phyloP scores from a whole-genome alignment of 1,284 basidiomycete species.

The Apiotrichum mycotoxinovorans region DNA sequence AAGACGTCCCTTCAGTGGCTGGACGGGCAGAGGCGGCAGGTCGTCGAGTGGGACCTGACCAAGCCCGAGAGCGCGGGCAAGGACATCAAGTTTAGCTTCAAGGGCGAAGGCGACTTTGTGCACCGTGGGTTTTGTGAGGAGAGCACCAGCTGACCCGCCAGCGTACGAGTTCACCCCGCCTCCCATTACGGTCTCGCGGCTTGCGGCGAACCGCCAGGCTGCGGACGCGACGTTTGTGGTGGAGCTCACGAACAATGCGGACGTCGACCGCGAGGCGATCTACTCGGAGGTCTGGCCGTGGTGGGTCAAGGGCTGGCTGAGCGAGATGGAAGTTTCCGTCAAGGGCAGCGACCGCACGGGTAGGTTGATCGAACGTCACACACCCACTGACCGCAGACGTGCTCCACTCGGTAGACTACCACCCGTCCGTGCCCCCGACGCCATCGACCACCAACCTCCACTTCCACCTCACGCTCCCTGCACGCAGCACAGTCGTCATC shows the following conservation, averaged over 20 bases:
- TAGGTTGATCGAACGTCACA: neutral
- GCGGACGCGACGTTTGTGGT: conserved; percentile 69
- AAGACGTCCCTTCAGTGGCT: conserved; percentile 19
- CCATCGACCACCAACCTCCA: conserved; percentile 70
- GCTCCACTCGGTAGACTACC: conserved; percentile 62
- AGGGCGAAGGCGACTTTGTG: conserved; percentile 47
- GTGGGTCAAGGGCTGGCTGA: conserved; percentile 82
- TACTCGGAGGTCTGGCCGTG: conserved; percentile 94
- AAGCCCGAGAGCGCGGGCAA: conserved; percentile 18
- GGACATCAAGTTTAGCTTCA: conserved; percentile 48
- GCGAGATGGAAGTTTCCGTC: conserved; percentile 63
- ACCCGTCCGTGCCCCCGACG: conserved; percentile 62
- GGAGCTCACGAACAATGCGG: conserved; percentile 63
- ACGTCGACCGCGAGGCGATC: conserved; percentile 56
- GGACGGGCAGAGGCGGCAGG: conserved; percentile 31
- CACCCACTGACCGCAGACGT: conserved; percentile 52
- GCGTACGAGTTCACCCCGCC: conserved; percentile 38
- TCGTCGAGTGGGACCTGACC: conserved; percentile 37
- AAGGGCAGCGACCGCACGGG: conserved; percentile 22
- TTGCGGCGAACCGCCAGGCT: conserved; percentile 71
- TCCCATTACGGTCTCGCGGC: conserved; percentile 65
- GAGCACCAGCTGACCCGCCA: conserved; percentile 1
- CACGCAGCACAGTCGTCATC: conserved; percentile 62
- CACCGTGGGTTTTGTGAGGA: conserved; percentile 43
- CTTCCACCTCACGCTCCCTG: conserved; percentile 65